Conservation (phyloP, 352 stramenopile species). For the Phytophthora pistaciae region DNA sequence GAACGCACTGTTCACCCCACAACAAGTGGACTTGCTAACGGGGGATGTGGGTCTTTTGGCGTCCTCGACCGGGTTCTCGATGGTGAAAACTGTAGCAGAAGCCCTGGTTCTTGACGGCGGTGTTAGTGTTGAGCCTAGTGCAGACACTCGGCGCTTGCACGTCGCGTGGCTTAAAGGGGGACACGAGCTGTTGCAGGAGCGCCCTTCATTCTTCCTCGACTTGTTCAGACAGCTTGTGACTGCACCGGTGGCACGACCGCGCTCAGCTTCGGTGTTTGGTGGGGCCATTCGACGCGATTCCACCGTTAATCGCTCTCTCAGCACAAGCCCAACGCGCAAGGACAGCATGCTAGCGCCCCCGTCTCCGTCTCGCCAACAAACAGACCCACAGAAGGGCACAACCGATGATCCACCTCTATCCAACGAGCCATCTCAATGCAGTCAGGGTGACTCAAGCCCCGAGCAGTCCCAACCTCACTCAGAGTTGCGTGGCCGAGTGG, state of each 20-base stretch:
- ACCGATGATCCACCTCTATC: neutral
- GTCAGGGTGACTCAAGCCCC: neutral
- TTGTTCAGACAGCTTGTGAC: constrained; percentile 56
- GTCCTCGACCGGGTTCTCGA: constrained; percentile 11
- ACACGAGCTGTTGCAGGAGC: constrained; percentile 78
- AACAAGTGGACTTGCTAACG: constrained; percentile 44
- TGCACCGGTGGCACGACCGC: neutral
- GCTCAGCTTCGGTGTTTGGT: neutral
- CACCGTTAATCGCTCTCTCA: neutral
- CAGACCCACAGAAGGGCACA: neutral
- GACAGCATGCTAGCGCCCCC: neutral
- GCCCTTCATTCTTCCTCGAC: constrained; percentile 56
- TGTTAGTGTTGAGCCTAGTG: neutral
- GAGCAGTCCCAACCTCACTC: neutral
- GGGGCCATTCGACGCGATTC: neutral
- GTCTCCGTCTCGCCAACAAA: neutral
- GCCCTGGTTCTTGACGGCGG: constrained; percentile 15
- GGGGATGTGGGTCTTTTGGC: neutral
- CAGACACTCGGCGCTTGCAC: constrained; percentile 38
- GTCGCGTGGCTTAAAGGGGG: constrained; percentile 82
- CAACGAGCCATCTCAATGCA: neutral
- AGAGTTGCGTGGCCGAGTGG: constrained; percentile 30
- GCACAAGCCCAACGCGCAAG: constrained; percentile 6
- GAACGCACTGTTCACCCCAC: constrained; percentile 51
- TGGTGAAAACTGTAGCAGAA: constrained; percentile 18